phyloP scores from a whole-genome alignment of 2,329 filamentous ascomycete species.

The Ceratocystis variospora region DNA sequence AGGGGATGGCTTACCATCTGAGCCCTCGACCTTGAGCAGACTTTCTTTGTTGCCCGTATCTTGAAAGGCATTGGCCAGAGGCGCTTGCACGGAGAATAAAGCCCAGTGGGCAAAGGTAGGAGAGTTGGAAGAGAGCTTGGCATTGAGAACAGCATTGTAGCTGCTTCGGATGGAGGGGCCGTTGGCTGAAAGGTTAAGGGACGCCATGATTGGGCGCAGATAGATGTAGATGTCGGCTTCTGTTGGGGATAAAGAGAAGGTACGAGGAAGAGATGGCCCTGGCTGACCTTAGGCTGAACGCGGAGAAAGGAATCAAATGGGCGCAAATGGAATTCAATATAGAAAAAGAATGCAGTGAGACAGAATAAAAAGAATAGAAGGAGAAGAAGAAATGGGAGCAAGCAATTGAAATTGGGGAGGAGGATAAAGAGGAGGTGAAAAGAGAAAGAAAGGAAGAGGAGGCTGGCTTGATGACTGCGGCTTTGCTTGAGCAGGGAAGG shows the following conservation, averaged over 20 bases:
- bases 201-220: conserved; percentile 45
- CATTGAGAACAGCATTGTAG: conserved; percentile 48
- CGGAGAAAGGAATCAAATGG: background rate
- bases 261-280: background rate
- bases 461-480: conserved; percentile 8
- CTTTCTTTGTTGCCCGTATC: conserved; percentile 79
- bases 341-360: background rate
- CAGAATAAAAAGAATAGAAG: background rate
- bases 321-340: background rate
- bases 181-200: conserved; percentile 65
- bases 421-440: background rate
- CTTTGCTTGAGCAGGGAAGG: background rate
- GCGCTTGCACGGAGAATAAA: conserved; percentile 82
- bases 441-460: conserved; percentile 1
- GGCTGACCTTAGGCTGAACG: background rate
- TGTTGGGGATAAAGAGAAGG: background rate
- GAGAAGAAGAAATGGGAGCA: background rate
- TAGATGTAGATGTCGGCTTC: conserved; percentile 3
- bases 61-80: conserved; percentile 85
- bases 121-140: conserved; percentile 44
- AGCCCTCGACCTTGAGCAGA: conserved; percentile 83
- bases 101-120: conserved; percentile 87
- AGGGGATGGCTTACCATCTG: conserved; percentile 50
- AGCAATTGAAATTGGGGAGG: background rate
- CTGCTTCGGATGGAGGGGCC: conserved; percentile 75